Evolutionary conservation across 2,329 filamentous ascomycete genomes (phyloP).

Genomic region (Mycogone perniciosa): DNA sequence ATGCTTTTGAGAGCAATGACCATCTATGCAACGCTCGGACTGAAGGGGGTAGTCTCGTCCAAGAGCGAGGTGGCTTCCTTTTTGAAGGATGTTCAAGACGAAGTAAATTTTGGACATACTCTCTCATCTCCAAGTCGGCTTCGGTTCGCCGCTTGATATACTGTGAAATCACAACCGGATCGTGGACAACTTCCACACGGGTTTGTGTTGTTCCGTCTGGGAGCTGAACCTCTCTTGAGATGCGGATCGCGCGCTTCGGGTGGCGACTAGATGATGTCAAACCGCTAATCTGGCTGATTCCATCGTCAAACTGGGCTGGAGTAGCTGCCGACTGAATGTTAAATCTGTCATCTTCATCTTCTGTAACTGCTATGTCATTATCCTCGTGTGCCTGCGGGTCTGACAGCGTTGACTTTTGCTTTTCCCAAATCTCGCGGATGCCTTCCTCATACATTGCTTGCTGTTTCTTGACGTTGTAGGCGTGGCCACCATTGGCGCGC

Average conservation of each 20-base stretch:
- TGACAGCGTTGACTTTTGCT: constrained; percentile 72
- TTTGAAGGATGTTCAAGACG: constrained; percentile 2
- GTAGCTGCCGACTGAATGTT: constrained; percentile 65
- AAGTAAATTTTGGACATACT: constrained; percentile 45
- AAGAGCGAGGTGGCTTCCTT: constrained; percentile 11
- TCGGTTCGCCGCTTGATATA: constrained; percentile 75
- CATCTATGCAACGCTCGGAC: constrained; percentile 18
- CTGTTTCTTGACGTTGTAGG: constrained; percentile 94
- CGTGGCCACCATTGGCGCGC: constrained; percentile 85
- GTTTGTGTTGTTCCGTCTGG: constrained; percentile 48
- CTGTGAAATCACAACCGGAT: constrained; percentile 80
- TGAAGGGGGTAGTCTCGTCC: constrained; percentile 15
- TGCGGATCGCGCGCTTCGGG: constrained; percentile 61
- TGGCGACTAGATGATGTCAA: constrained; percentile 59
- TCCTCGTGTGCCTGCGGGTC: constrained; percentile 64
- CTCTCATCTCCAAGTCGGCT: constrained; percentile 64
- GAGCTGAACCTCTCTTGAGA: constrained; percentile 55
- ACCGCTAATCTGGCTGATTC: constrained; percentile 69
- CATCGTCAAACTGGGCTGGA: constrained; percentile 67
- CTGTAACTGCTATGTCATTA: constrained; percentile 50
- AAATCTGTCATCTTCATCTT: constrained; percentile 61
- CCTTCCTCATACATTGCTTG: constrained; percentile 87
- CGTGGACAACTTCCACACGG: constrained; percentile 64
- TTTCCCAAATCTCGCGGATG: constrained; percentile 87
- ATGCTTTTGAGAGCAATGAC: constrained; percentile 15